phyloP scores from a whole-genome alignment of 352 stramenopile genomes.

The Phytophthora palmivora region DNA sequence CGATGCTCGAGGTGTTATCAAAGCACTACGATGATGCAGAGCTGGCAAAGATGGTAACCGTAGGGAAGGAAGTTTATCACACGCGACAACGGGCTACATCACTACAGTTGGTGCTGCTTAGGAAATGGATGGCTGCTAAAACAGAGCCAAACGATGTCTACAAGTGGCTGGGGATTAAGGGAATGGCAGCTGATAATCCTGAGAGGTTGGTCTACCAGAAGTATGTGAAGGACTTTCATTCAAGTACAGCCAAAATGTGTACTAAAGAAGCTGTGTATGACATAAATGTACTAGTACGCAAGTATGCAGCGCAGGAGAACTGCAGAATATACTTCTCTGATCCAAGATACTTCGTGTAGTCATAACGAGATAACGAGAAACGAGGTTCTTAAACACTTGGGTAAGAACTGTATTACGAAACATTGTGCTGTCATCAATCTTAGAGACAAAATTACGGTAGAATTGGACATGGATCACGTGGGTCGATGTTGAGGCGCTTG shows the following conservation, averaged over 20 bases:
- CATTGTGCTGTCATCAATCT: neutral
- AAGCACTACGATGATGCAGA: neutral
- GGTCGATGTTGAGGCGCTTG: constrained; percentile 42
- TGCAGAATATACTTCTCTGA: too few species aligned
- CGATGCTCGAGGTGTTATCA: neutral
- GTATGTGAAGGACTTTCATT: neutral
- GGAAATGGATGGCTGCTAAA: neutral
- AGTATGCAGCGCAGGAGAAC: too few species aligned
- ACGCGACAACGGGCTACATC: neutral
- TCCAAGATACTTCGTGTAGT: too few species aligned
- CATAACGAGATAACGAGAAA: too few species aligned
- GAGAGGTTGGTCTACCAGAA: neutral
- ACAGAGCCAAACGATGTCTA: neutral
- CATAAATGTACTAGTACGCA: too few species aligned
- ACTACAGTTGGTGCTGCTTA: neutral
- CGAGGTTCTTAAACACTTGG: neutral
- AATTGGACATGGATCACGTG: constrained; percentile 48
- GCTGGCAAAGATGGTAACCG: neutral
- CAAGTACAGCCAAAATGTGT: neutral
- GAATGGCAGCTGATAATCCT: neutral
- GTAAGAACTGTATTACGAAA: neutral
- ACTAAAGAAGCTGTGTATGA: too few species aligned
- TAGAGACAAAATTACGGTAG: constrained; percentile 5
- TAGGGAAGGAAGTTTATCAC: neutral
- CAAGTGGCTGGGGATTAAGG: neutral